Percentiles rank a stretch among this genome's conserved stretches.
phyloP scores from a whole-genome alignment of 169 alveolate species.

The Neospora caninum region DNA sequence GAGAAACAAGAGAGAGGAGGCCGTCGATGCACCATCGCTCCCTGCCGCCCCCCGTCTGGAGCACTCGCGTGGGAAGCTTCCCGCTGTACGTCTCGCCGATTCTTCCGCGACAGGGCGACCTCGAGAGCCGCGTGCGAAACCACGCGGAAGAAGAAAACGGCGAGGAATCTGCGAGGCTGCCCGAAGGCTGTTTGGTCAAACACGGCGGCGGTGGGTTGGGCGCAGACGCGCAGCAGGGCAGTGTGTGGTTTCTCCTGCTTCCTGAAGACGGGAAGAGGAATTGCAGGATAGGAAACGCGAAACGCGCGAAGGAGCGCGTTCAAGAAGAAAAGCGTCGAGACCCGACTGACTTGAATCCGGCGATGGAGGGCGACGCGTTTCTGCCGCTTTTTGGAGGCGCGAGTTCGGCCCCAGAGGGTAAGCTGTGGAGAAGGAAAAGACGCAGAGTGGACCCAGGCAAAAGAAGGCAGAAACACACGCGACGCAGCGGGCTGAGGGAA shows the following conservation, averaged over 20 bases:
- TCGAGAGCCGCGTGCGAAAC: background rate
- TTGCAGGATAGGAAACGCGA: background rate
- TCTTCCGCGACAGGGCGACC: background rate
- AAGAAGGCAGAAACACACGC: too few species aligned
- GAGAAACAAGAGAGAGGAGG: background rate
- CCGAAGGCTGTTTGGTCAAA: background rate
- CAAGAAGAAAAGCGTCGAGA: background rate
- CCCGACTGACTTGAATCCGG: background rate
- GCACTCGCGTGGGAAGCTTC: background rate
- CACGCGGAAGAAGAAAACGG: background rate
- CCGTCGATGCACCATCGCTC: background rate
- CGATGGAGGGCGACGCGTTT: background rate
- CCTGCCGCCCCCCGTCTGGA: constrained; percentile 15
- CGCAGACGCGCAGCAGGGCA: background rate
- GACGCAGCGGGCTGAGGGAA: too few species aligned
- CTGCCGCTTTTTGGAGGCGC: background rate
- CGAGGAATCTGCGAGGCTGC: background rate
- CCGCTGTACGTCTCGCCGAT: constrained; percentile 21
- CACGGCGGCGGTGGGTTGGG: background rate
- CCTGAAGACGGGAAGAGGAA: background rate
- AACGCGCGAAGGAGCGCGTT: background rate
- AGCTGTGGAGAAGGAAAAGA: background rate
- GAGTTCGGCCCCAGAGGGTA: background rate
- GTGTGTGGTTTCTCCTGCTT: background rate
- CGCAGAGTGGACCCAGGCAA: background rate